phyloP scores from a whole-genome alignment of 768 basidiomycete species.

The Tricholomella constricta region DNA sequence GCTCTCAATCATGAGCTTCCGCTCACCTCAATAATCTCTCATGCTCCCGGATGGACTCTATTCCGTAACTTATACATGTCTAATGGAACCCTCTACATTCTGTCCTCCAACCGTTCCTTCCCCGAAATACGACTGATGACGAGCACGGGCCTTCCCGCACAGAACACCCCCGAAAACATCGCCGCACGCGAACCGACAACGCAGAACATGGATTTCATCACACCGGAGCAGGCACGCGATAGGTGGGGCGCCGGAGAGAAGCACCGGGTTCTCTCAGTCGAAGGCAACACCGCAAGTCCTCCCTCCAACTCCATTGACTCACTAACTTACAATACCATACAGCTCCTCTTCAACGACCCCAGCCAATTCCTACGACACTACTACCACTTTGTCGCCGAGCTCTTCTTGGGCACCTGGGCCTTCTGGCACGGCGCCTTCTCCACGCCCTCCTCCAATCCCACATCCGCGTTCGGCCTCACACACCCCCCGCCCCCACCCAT shows the following conservation, averaged over 20 bases:
- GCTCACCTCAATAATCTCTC: slow-evolving; percentile 57
- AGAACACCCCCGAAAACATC: slow-evolving; percentile 64
- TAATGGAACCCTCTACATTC: slow-evolving; percentile 77
- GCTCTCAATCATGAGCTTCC: slow-evolving; percentile 37
- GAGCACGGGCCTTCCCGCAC: slow-evolving; percentile 62
- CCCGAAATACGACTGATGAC: slow-evolving; percentile 61
- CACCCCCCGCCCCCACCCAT: slow-evolving; percentile 49
- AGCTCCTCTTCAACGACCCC: slow-evolving; percentile 71
- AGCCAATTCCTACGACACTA: slow-evolving; percentile 81
- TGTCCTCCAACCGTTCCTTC: slow-evolving; percentile 42
- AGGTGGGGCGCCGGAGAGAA: slow-evolving; percentile 56
- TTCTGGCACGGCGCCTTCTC: slow-evolving; percentile 65
- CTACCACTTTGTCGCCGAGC: slow-evolving; percentile 86
- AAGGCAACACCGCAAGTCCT: slow-evolving; percentile 65
- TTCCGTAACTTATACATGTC: slow-evolving; percentile 85
- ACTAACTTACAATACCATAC: background rate
- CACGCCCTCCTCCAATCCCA: slow-evolving; percentile 19
- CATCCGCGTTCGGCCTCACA: slow-evolving; percentile 10
- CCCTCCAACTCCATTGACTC: background rate
- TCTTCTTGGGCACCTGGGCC: slow-evolving; percentile 74
- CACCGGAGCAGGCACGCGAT: slow-evolving; percentile 55
- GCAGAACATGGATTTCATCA: slow-evolving; percentile 62
- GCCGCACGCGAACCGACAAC: slow-evolving; percentile 66
- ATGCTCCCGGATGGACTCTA: slow-evolving; percentile 84
- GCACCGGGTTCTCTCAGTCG: slow-evolving; percentile 65